A percentile compares a stretch with the other conserved stretches of the same genome.
phyloP scores from a whole-genome alignment of 2,329 filamentous ascomycete species.

The Alternaria metachromatica region DNA sequence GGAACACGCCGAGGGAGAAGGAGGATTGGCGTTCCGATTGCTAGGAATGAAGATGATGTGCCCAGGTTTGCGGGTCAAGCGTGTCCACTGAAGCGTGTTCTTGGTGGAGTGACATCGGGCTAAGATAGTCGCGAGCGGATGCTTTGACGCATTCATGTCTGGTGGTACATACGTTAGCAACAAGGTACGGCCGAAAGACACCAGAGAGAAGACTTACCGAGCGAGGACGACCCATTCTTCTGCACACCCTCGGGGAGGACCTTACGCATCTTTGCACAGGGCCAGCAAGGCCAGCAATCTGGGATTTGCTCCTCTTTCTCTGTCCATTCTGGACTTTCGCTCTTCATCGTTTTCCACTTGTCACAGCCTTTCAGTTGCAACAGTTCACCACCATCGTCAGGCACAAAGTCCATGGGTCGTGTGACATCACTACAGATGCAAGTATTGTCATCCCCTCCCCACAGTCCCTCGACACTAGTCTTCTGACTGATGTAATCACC shows the following conservation, averaged over 20 bases:
- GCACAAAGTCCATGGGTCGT: background rate
- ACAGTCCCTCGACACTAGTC: background rate
- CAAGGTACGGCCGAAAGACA: background rate
- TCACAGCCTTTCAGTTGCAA: background rate
- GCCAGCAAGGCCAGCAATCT: background rate
- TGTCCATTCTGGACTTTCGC: background rate
- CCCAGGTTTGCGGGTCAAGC: background rate
- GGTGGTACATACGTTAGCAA: background rate
- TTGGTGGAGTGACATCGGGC: background rate
- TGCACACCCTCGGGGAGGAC: background rate
- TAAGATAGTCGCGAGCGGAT: background rate
- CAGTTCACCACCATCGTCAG: background rate
- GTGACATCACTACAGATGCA: background rate
- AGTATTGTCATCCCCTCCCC: background rate
- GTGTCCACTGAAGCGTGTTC: background rate
- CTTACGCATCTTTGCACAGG: background rate
- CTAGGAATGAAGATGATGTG: background rate
- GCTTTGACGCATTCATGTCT: background rate
- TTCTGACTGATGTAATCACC: background rate
- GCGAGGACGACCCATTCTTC: background rate
- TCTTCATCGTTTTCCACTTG: background rate
- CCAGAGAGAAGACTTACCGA: background rate
- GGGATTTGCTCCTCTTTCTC: accelerated
- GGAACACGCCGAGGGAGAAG: background rate
- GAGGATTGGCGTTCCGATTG: background rate